A percentile compares a stretch with the other conserved stretches of the same genome.
Conservation (phyloP, 805 yeast genomes). For the Myxozyma kluyveri region DNA sequence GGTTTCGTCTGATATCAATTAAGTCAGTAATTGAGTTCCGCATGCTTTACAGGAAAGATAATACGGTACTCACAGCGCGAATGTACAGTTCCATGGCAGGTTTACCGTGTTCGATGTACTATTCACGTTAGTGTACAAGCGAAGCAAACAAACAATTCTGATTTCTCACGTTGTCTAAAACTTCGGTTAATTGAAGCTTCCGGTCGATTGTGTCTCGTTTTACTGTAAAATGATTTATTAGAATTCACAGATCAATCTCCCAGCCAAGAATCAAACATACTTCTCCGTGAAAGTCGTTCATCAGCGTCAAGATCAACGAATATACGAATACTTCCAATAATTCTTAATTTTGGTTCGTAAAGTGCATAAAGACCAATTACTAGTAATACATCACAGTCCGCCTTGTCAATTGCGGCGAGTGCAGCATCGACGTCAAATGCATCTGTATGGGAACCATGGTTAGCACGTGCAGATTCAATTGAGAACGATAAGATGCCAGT, state of each 20-base stretch:
- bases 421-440: conserved; percentile 13
- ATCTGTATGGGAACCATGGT: conserved; percentile 7
- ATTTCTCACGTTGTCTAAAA: conserved; percentile 17
- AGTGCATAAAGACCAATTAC: conserved; percentile 82
- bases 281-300: conserved; percentile 74
- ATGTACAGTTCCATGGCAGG: conserved; percentile 68
- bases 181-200: conserved; percentile 8
- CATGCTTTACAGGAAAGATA: neutral
- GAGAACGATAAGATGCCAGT: neutral
- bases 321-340: conserved; percentile 62
- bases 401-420: conserved; percentile 3
- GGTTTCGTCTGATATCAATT: conserved; percentile 50
- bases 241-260: neutral
- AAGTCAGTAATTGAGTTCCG: neutral
- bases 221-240: conserved; percentile 5
- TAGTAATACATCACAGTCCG: conserved; percentile 41
- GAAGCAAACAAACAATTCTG: neutral
- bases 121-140: neutral
- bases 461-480: no score
- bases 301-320: conserved; percentile 86
- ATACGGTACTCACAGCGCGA: conserved; percentile 9
- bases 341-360: conserved; percentile 45
- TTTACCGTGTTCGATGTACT: conserved; percentile 56
- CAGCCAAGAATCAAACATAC: conserved; percentile 34
- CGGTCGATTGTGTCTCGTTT: conserved; percentile 19